Evolutionary conservation across 257 asterid species (phyloP), one percentile per base, ranked within the genome.

Genomic region (Solanum neorickii): DNA sequence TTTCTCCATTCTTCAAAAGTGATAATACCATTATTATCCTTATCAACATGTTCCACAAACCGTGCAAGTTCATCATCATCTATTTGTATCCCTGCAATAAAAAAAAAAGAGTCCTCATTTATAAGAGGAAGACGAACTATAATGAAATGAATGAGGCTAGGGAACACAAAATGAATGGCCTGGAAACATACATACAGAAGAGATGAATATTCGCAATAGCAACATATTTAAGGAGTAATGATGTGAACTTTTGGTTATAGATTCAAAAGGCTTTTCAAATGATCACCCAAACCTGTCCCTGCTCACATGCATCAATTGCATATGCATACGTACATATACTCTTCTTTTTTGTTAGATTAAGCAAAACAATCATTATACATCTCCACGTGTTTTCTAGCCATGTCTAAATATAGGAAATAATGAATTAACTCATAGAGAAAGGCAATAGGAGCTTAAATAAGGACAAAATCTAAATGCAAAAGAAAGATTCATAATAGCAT

Each of bases 1-100:
- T 97, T 99, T 80, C 99, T 93, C 99, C 99, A 97, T 90, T 97
- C 99, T 91, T 96, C 98, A 59, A 97, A 97, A 76, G 99, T 96
- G 86, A 97, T 97, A 69, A 94, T 94, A 78, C 99, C 99, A 72
- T 96, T 94, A 87, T 96, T 97, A 90, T 97, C 98, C 86, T 97
- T 96, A 89, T 96, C 99, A 66, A 97, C 98, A 41, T 93, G 98
- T 90, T 97, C 99, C 83, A 97, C 99, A 90, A 97, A 97, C 86
- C 96, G 93, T 56, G 99, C 99, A 42, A 96, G 98, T 89, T 97
- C 99, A 31, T 94, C 94, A 86, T 96, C 99, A 82, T 94, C 94
- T 8, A 97, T 92, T 93, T 96, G 94, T 82, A 97, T 96, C 89
- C 99, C 99, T 97, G 98, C 89, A 92, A 93, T 93, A 91, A 86